Evolutionary conservation across 192 early-diverging fungal genomes (phyloP), one percentile per base, ranked within the genome.

Genomic region (Mortierella claussenii): DNA sequence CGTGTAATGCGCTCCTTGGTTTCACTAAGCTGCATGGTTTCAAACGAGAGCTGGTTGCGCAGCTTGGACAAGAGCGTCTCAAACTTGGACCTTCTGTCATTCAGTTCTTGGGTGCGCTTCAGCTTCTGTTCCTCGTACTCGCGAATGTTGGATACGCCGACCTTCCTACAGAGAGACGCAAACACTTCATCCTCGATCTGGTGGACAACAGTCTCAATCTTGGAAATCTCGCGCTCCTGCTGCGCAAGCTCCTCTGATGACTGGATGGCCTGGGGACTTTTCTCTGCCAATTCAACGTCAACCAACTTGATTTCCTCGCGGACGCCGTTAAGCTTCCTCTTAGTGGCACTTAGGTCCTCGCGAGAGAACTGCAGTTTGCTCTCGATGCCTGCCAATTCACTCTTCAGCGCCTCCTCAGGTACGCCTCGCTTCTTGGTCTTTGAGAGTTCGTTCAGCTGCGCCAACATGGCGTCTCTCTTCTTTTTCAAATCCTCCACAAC

Each of bases 51-150:
- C 46, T 94, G 94, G 45, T 91, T 94, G 46, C 91, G 82, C 33
- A 97, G 70, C 51, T 92, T 89, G 15, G 95, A 92, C 49, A 89
- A 80, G 48, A 92, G 88, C 2, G 92, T 93, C 28, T 83, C 82
- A 63, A 95, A 95, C 65, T 91, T 87, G 46, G 94, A 58, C 33
- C 90, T 86, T 20, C 84, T 88, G 78, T 99, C 91, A 13, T 85
- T 84, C 0, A 83, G 71, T 62, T 96, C 91, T 59, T 92, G 88
- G 2, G 92, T 80, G 4, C 90, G 68, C 15, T 84, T 84, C 17
- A 93, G 80, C 44, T 91, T 89, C 26, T 86, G 80, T 20, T 87
- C 86, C 69, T 99, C 96, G 69, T 96, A 98, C 58, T 93, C 96
- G 5, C 93, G 90, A 60, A 98, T 89, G 60, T 88, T 92, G 10